Evolutionary conservation across 495 filamentous ascomycete genomes (phyloP).

Genomic region (Penicillium flavigenum): DNA sequence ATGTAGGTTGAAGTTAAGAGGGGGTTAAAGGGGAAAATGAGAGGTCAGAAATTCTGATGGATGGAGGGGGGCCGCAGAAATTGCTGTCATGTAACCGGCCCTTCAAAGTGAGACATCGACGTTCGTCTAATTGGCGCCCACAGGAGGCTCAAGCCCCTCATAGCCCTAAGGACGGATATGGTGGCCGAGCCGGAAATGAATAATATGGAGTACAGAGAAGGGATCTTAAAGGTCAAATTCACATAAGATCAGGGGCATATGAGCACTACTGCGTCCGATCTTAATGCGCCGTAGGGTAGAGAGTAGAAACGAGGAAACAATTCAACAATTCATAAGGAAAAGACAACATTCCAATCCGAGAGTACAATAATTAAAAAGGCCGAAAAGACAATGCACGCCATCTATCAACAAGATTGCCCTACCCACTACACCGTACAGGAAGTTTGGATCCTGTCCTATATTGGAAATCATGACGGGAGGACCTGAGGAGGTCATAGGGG

Average conservation of each 20-base stretch:
- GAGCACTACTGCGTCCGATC: slow-evolving; percentile 16
- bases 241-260: background rate
- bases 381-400: slow-evolving; percentile 25
- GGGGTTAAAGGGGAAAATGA: background rate
- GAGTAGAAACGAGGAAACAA: slow-evolving; percentile 11
- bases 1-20: background rate
- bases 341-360: slow-evolving; percentile 13
- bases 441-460: background rate
- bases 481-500: slow-evolving; percentile 8
- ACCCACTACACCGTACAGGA: slow-evolving; percentile 29
- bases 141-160: background rate
- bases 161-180: too few relatives aligned
- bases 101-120: background rate
- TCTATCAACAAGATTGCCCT: slow-evolving; percentile 39
- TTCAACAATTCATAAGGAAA: slow-evolving; percentile 10
- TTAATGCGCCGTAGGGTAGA: slow-evolving; percentile 20
- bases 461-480: slow-evolving; percentile 9
- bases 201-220: background rate
- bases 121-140: background rate
- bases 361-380: slow-evolving; percentile 11
- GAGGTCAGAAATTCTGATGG: background rate
- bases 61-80: background rate
- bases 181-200: too few relatives aligned
- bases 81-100: background rate
- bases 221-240: background rate